Base-by-base conservation (phyloP, 2,329 filamentous ascomycete genomes). In the Sarocladiaceae sp. region DNA sequence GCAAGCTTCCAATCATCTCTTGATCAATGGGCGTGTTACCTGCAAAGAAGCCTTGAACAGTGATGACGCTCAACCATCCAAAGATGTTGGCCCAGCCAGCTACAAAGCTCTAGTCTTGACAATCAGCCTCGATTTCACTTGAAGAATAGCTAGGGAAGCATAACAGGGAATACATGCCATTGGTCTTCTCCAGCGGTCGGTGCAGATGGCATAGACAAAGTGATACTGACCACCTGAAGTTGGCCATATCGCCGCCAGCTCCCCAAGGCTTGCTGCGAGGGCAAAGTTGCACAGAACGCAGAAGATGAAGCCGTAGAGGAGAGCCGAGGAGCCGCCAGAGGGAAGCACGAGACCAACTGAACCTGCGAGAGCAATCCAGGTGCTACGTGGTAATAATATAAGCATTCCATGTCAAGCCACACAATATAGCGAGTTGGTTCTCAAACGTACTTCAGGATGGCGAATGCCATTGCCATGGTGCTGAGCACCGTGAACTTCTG, bases 191-290 rank as follows among this genome's bases (percentile, higher is more conserved):
- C 66, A 70, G 15, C 50, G 53, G 0, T 64, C 57, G 3, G 61
- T 60, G 21, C 60, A 66, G 7, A 70, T 43, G 0, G 65, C 64
- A 48, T 65, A 67, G 2, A 65, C 65, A 20, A 67, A 69, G 41
- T 71, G 66, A 52, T 70, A 71, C 35, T 72, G 68, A 1, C 69
- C 68, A 6, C 67, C 68, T 0, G 68, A 65, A 0, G 68, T 72
- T 0, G 67, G 69, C 65, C 67, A 72, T 33, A 70, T 64, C 2
- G 66, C 62, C 0, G 63, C 60, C 3, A 72, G 51, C 46, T 71
- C 68, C 2, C 64, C 69, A 4, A 72, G 52, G 20, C 65, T 69
- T 0, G 65, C 61, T 0, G 61, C 63, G 1, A 72, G 55, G 6
- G 62, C 62, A 7, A 71, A 57, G 47, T 68, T 70, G 52, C 67